A percentile compares a stretch with the other conserved stretches of the same genome.
Conservation (phyloP, 1,284 basidiomycete species). For the Phylloporus sp. region DNA sequence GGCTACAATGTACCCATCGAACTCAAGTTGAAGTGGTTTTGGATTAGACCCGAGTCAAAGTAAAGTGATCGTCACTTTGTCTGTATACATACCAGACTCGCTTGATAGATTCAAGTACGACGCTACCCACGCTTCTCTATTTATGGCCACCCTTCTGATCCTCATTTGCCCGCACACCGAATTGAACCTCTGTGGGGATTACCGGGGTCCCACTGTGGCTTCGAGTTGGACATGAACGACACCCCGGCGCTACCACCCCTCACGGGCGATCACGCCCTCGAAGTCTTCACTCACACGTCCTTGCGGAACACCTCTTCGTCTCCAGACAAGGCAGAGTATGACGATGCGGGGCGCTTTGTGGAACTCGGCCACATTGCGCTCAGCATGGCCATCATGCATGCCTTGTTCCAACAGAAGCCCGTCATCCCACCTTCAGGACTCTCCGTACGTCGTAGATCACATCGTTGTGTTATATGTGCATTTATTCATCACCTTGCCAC, state of each 20-base stretch:
- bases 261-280: constrained; percentile 59
- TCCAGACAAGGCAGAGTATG: constrained; percentile 47
- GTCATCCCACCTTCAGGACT: constrained; percentile 49
- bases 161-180: too few relatives aligned
- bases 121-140: too few relatives aligned
- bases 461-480: background rate
- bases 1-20: too few relatives aligned
- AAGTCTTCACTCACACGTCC: constrained; percentile 56
- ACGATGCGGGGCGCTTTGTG: constrained; percentile 56
- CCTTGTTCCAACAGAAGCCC: constrained; percentile 52
- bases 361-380: constrained; percentile 56
- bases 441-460: constrained; percentile 41
- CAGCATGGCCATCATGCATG: constrained; percentile 52
- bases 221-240: constrained; percentile 30
- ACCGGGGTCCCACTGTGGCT: constrained; percentile 16
- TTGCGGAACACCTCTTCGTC: constrained; percentile 22
- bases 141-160: too few relatives aligned
- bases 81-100: too few relatives aligned
- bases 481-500: constrained; percentile 10
- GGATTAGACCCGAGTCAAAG: too few relatives aligned
- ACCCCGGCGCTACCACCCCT: constrained; percentile 49
- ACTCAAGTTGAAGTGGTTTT: too few relatives aligned
- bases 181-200: too few relatives aligned
- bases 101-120: too few relatives aligned
- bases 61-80: too few relatives aligned